Conservation (phyloP, 2,329 filamentous ascomycete species). For the Apiospora malaysiana region DNA sequence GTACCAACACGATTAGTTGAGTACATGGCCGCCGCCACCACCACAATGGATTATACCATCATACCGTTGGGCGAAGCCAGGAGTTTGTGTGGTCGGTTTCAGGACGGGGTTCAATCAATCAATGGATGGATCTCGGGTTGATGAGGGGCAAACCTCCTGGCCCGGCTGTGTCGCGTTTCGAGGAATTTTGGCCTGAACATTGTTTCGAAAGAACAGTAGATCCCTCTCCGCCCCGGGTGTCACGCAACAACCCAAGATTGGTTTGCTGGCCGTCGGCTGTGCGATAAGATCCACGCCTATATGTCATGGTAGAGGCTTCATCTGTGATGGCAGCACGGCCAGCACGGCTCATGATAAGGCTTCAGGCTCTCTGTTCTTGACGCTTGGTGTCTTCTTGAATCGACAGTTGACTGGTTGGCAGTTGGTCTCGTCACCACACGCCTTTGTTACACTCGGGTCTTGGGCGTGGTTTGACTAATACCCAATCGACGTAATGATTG, state of each 20-base stretch:
- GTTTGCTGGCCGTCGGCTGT: not conserved
- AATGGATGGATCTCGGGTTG: not conserved
- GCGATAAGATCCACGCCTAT: slow-evolving; percentile 1
- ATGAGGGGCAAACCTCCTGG: slow-evolving; percentile 1
- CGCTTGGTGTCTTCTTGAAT: not conserved
- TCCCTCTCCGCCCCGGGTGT: not conserved
- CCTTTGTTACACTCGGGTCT: not conserved
- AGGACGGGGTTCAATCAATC: slow-evolving; percentile 8
- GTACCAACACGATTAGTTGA: not conserved
- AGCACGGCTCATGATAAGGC: not conserved
- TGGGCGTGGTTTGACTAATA: not conserved
- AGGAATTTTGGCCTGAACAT: slow-evolving; percentile 11
- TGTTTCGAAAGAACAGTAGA: not conserved
- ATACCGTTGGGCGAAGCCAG: not conserved
- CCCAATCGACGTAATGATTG: not conserved
- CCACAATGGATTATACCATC: not conserved
- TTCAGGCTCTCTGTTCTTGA: not conserved
- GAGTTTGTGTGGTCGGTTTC: not conserved
- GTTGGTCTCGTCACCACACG: not conserved
- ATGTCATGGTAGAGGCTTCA: not conserved
- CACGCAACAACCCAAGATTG: not conserved
- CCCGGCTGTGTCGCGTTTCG: slow-evolving; percentile 3
- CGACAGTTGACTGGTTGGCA: too few species aligned
- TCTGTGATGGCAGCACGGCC: not conserved
- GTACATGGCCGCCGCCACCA: not conserved